Base-by-base conservation (phyloP, 2,329 filamentous ascomycete genomes). In the Arthrinium puccinioides region DNA sequence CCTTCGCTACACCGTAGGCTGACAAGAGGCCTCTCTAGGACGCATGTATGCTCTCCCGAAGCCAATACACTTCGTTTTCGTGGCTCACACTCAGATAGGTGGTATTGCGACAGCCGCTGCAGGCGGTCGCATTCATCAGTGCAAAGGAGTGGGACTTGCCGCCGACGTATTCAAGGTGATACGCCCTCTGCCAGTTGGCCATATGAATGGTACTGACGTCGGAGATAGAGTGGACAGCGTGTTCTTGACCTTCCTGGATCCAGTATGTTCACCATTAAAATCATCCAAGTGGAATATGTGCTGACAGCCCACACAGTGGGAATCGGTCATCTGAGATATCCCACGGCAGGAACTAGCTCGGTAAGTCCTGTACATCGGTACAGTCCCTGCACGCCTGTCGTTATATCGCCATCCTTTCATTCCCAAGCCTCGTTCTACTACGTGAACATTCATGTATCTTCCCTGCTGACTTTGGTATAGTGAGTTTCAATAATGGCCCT, bases 81-180 rank as follows among this genome's bases (percentile, higher is more conserved):
- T 31, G 70, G 70, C 45, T 61, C 69, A 43, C 60, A 54, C 68
- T 78, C 51, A 77, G 78, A 36, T 79, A 31, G 14, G 78, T 41
- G 82, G 82, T 41, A 84, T 87, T 46, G 78, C 82, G 34, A 84
- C 79, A n/a, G 79, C 76, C 20, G 64, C 72, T 11, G 79, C 79
- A 25, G 83, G 80, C 25, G 83, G 83, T 40, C 73, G 31, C 15
- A 21, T 36, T 10, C 15, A 26, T 58, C 82, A 87, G 55, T 81
- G 82, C 64, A 88, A 87, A 61, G 82, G 82, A 44, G 87, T 86
- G 56, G 84, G 83, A 35, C 79, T 87, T 69, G 83, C 82, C 32
- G 76, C 81, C 29, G 82, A 78, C 54, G 83, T 87, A 46, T 87
- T 88, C 64, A 70, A 81, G 30, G 30, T 32, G 23, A 8, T 32